phyloP scores from a whole-genome alignment of 1,284 basidiomycete genomes.

The Flammula alnicola region DNA sequence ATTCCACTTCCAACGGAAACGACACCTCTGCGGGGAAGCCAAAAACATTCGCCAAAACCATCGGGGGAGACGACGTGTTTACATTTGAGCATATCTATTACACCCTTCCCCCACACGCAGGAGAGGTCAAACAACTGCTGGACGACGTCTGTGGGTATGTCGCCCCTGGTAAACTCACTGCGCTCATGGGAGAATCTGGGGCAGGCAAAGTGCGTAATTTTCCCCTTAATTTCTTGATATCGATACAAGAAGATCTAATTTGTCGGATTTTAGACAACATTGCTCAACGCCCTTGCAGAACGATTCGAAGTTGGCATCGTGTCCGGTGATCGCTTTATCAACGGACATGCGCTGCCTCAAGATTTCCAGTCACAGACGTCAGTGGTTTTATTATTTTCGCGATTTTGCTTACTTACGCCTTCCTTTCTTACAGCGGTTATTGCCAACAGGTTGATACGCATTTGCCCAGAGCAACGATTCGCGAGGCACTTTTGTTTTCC shows the following conservation, averaged over 20 bases:
- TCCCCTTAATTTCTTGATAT: no score
- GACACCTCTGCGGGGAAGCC: no score
- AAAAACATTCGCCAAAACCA: no score
- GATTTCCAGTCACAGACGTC: slow-evolving; percentile 78
- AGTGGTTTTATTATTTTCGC: slow-evolving; percentile 20
- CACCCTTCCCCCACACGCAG: slow-evolving; percentile 60
- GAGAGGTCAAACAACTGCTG: slow-evolving; percentile 53
- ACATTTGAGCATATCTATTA: no score
- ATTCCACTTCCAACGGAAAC: no score
- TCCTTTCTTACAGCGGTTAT: slow-evolving; percentile 52
- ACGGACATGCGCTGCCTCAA: slow-evolving; percentile 68
- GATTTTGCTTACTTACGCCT: not conserved
- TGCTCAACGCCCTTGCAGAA: slow-evolving; percentile 69
- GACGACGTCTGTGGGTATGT: slow-evolving; percentile 84
- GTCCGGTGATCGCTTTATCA: slow-evolving; percentile 77
- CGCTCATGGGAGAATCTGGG: slow-evolving; percentile 77
- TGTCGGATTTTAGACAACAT: no score
- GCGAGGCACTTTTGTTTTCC: slow-evolving; percentile 84
- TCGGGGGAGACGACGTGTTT: no score
- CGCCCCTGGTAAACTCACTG: slow-evolving; percentile 75
- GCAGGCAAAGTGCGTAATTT: no score
- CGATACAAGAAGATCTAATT: no score
- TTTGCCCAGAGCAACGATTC: slow-evolving; percentile 67
- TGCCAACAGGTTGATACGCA: slow-evolving; percentile 82
- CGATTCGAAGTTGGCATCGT: slow-evolving; percentile 77